phyloP scores from a whole-genome alignment of 805 yeast species.

The Candida lessepsii region DNA sequence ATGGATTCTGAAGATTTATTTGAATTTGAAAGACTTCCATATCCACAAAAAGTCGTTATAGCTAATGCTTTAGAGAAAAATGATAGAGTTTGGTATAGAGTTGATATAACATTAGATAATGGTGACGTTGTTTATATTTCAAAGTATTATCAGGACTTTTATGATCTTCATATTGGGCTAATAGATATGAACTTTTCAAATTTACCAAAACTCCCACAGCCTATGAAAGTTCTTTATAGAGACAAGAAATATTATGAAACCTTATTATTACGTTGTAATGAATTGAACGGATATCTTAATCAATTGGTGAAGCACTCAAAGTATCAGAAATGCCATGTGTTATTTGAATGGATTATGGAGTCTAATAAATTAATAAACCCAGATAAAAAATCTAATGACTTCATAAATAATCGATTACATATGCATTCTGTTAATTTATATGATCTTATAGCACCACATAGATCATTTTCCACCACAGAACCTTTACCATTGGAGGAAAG shows the following conservation, averaged over 20 bases:
- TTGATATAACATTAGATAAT: slow-evolving; percentile 23
- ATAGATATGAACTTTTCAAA: slow-evolving; percentile 10
- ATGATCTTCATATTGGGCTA: slow-evolving; percentile 27
- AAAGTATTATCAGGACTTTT: slow-evolving; percentile 38
- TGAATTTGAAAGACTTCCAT: slow-evolving; percentile 15
- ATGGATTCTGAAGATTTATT: slow-evolving; percentile 11
- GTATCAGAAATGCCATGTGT: slow-evolving; percentile 25
- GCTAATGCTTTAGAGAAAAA: slow-evolving; percentile 27
- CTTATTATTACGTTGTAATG: slow-evolving; percentile 22
- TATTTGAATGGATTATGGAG: slow-evolving; percentile 17
- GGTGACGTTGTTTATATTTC: slow-evolving; percentile 23
- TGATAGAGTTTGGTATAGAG: slow-evolving; percentile 33
- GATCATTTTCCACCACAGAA: slow-evolving; percentile 22
- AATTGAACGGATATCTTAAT: slow-evolving; percentile 26
- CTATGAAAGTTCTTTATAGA: slow-evolving; percentile 18
- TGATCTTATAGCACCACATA: slow-evolving; percentile 12
- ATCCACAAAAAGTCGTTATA: slow-evolving; percentile 19
- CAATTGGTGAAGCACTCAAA: slow-evolving; percentile 19
- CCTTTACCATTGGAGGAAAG: slow-evolving; percentile 19
- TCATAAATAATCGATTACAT: slow-evolving; percentile 20
- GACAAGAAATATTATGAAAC: slow-evolving; percentile 17
- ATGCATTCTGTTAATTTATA: slow-evolving; percentile 22
- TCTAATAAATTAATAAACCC: slow-evolving; percentile 13
- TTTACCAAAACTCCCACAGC: slow-evolving; percentile 33
- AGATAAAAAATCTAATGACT: slow-evolving; percentile 16